Base-by-base conservation (phyloP, 1,284 basidiomycete genomes). In the Rhodotorula sp. region DNA sequence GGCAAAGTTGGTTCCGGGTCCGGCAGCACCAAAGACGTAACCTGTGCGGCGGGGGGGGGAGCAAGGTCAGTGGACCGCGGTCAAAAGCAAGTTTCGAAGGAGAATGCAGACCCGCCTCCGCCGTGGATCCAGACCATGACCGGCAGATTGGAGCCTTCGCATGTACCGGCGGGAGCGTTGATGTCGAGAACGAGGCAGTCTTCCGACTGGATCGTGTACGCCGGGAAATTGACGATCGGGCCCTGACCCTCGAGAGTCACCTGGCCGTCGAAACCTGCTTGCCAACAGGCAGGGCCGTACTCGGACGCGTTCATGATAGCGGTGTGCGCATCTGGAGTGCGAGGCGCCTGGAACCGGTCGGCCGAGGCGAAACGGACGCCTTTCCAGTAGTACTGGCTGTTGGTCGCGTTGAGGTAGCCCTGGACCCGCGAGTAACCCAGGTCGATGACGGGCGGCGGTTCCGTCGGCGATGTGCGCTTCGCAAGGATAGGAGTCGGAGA, bases 171-270 rank as follows among this genome's bases (percentile, higher is more conserved):
- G 7, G 62, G 62, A 15, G 62, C 51, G 14, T 23, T 21, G 18
- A 63, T 39, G 39, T 63, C 15, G 62, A 63, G 51, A 16, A 63
- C 39, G 16, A 63, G 51, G 34, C 62, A 63, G n/a, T 63, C 62
- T 34, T 63, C 62, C 23, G 62, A 62, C 26, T 46, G 20, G n/a
- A n/a, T 8, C 47, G 46, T 29, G 46, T 29, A 21, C 10, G 26
- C 59, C n/a, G 26, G 20, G 31, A 31, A 18, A 7, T 60, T 26
- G 16, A 26, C 18, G 26, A 49, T 6, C 29, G 21, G 47, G 12
- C 29, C 26, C 47, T 31, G 26, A 12, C 29, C 21, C 29, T 47
- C 43, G 8, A 23, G 31, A 5, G 59, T 61, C 46, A n/a, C 21
- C 5, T 61, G n/a, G 26, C 26, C 23, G 12, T 48, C 61, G 31